Evolutionary conservation across 257 asterid species (phyloP).

Genomic region (Verbascum thapsus): DNA sequence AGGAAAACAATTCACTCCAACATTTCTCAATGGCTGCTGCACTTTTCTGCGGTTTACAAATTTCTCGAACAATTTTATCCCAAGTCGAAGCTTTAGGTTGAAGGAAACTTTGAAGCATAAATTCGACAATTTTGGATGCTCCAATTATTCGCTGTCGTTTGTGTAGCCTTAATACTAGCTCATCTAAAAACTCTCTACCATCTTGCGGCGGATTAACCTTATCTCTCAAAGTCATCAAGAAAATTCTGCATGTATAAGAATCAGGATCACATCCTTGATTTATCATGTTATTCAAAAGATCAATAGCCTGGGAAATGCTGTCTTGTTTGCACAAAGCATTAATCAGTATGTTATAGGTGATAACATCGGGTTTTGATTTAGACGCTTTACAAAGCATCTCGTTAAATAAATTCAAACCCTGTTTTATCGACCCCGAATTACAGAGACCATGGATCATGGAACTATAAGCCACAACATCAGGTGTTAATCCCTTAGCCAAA

Average conservation of each 20-base stretch:
- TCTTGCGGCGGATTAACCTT: constrained; percentile 59
- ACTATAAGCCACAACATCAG: constrained; percentile 82
- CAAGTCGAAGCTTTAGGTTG: constrained; percentile 71
- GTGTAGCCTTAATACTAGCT: constrained; percentile 68
- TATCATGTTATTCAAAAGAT: constrained; percentile 75
- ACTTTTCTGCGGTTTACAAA: constrained; percentile 70
- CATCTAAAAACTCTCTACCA: constrained; percentile 73
- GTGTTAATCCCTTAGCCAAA: constrained; percentile 62
- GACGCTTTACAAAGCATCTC: constrained; percentile 74
- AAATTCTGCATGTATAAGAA: constrained; percentile 67
- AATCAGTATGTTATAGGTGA: constrained; percentile 75
- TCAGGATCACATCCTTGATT: constrained; percentile 87
- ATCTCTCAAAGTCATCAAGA: constrained; percentile 60
- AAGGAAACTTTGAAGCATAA: constrained; percentile 80
- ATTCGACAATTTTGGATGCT: constrained; percentile 67
- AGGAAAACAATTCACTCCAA: constrained; percentile 62
- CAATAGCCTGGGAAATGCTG: constrained; percentile 61
- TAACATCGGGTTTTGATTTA: constrained; percentile 64
- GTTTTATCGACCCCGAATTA: constrained; percentile 60
- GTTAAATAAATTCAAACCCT: constrained; percentile 74
- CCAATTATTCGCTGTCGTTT: constrained; percentile 60
- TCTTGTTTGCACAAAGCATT: constrained; percentile 73
- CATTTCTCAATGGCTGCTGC: constrained; percentile 71
- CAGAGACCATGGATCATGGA: constrained; percentile 90
- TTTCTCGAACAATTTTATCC: constrained; percentile 64